Evolutionary conservation across 345 rosid species (phyloP), one percentile per base, ranked within the genome.

Genomic region (Sisymbrium irio): DNA sequence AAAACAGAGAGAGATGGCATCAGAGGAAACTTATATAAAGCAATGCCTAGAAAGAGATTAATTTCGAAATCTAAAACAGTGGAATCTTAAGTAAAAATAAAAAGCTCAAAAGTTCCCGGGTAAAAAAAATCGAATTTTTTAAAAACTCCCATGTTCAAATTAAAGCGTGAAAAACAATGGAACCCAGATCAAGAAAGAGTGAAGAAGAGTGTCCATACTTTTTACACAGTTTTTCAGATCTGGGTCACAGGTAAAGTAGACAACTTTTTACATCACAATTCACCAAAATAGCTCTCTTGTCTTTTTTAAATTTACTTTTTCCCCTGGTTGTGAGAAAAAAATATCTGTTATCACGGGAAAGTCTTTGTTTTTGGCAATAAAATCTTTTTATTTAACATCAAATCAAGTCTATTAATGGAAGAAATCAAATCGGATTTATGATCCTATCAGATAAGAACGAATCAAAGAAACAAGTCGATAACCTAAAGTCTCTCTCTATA

Each of bases 241-340:
- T 50, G 78, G 73, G 78, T 44, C 44, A 76, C 28, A 30, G 71
- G 49, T 64, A 64, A 56, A 77, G 80, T 77, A 36, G 35, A 39
- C 67, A 64, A 27, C 72, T 57, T 77, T 76, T 20, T 0, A 14
- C 18, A 27, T 53, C 25, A 36, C 6, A 56, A 46, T 76, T 54
- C 62, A 64, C 56, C 67, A 77, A 64, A 76, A 47, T 36, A 45
- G 59, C 25, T 63, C 30, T 60, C 19, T 71, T 71, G 15, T 67
- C 54, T 55, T 59, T 28, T 30, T 33, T 5, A 9, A 56, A 41
- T n/a, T 22, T 22, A 1, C 25, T 12, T 42, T 42, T 50, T 33
- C 33, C 33, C 44, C 14, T n/a, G n/a, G 4, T 33, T 69, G 1
- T 35, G 42, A 15, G 58, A 22, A 68, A 22, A 68, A 60, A 61